Base-by-base conservation (phyloP, 108 stramenopile species). In the Fragilaria crotonensis region DNA sequence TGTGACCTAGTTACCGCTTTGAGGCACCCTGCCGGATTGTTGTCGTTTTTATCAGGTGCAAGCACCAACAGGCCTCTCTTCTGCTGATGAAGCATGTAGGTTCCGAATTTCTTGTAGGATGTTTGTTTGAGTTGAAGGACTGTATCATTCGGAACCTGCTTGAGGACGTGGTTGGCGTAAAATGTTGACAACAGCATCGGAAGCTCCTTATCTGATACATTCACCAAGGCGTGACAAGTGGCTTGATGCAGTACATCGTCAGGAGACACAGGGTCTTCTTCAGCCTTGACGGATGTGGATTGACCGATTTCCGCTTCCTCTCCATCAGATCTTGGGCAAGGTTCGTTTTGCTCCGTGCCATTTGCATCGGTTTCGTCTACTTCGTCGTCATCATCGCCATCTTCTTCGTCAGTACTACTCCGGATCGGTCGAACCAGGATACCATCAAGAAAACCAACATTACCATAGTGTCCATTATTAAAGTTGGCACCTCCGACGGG, bases 401-500 rank as follows among this genome's bases (percentile, higher is more conserved):
- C 70, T 2, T 52, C 54, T 25, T 69, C 65, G 17, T 23, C 30
- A 7, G 36, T 23, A 25, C 52, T 11, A 28, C 62, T 27, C 4
- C 53, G 14, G 30, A 85, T 54, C 1, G 80, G 69, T n/a, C 48
- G 44, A 9, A 77, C 86, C 60, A 57, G 50, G 27, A 59, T 63
- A 29, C 86, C 90, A 36, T 83, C 71, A 19, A 64, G 17, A 65
- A 92, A 92, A 0, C 90, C 90, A 30, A 66, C 55, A 61, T 92
- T 92, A 1, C 90, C 90, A 66, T 74, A 92, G 49, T 83, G 54
- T 11, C 90, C 90, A 73, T 75, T 59, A 52, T 92, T 77, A 51
- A 70, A 88, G 7, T 31, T 32, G 1, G 62, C 63, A 26, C 77
- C 82, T 31, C 76, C 85, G 25, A 75, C 47, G 5, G 64, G 65